These are phyloP conservation scores for Pisolithus microcarpus DNA, from an alignment of 768 basidiomycete species.

Conservation along the genomic window DNA sequence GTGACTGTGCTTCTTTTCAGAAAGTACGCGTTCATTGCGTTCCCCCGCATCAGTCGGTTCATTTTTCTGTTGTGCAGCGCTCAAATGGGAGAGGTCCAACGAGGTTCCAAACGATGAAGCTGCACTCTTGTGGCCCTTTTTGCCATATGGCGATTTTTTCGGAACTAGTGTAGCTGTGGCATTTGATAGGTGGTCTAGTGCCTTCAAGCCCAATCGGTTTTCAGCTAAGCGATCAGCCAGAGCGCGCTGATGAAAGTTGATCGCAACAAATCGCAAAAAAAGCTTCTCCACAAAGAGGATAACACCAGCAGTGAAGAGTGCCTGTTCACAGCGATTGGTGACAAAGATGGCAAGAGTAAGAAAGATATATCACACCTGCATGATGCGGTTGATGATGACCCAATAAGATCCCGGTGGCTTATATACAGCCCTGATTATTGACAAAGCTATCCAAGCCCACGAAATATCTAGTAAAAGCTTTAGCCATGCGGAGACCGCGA, in stretches of 20 bases:
- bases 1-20: slow-evolving; percentile 16
- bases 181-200: slow-evolving; percentile 65
- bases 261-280: slow-evolving; percentile 69
- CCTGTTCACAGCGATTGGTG: slow-evolving; percentile 22
- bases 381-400: slow-evolving; percentile 59
- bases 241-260: slow-evolving; percentile 73
- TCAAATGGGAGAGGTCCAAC: slow-evolving; percentile 24
- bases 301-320: slow-evolving; percentile 37
- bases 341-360: slow-evolving; percentile 3
- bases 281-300: slow-evolving; percentile 49
- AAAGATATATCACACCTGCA: slow-evolving; percentile 44
- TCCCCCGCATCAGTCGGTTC: slow-evolving; percentile 6
- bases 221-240: slow-evolving; percentile 67
- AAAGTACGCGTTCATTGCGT: slow-evolving; percentile 5
- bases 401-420: slow-evolving; percentile 61
- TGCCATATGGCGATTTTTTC: slow-evolving; percentile 35
- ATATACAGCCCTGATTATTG: slow-evolving; percentile 50
- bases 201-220: slow-evolving; percentile 62
- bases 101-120: slow-evolving; percentile 32
- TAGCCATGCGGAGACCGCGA: slow-evolving; percentile 65
- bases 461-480: slow-evolving; percentile 59
- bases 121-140: slow-evolving; percentile 40
- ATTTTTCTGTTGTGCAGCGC: slow-evolving; percentile 12
- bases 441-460: slow-evolving; percentile 72
- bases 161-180: slow-evolving; percentile 38